Percentiles rank a stretch among this genome's conserved stretches.
These are phyloP conservation scores for Rhodocollybia butyracea DNA, from an alignment of 768 basidiomycete genomes.

Conservation along the genomic window DNA sequence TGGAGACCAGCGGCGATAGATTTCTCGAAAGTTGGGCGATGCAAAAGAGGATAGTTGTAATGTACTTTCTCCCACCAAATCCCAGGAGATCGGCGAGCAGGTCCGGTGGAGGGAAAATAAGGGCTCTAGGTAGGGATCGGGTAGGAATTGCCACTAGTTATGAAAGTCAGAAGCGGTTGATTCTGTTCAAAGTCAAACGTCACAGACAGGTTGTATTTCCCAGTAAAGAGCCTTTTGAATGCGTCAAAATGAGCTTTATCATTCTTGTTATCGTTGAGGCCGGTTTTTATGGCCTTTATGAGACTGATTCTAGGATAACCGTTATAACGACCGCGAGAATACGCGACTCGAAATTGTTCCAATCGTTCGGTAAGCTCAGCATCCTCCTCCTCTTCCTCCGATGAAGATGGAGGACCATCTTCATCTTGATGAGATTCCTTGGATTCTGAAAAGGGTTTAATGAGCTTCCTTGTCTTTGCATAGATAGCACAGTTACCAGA, in stretches of 20 bases:
- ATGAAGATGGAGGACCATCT: not conserved
- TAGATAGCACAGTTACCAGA: not conserved
- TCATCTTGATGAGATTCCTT: not conserved
- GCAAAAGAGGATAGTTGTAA: slow-evolving; percentile 44
- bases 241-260: not conserved
- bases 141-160: slow-evolving; percentile 5
- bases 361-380: not conserved
- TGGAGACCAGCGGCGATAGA: slow-evolving; percentile 26
- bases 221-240: not conserved
- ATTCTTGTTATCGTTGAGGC: too few relatives aligned
- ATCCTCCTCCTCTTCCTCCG: not conserved
- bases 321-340: not conserved
- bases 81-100: slow-evolving; percentile 42
- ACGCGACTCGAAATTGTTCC: not conserved
- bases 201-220: not conserved
- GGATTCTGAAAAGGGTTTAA: not conserved
- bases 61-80: slow-evolving; percentile 49
- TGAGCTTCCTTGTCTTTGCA: not conserved
- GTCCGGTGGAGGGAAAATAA: slow-evolving; percentile 45
- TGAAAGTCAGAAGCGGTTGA: not conserved
- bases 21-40: slow-evolving; percentile 45
- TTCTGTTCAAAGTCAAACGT: not conserved
- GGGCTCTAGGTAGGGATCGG: not conserved
- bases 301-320: not conserved
- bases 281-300: not conserved